These are phyloP conservation scores for Mycosarcoma mackinlayi DNA, from an alignment of 1,284 basidiomycete species.

Conservation along the genomic window DNA sequence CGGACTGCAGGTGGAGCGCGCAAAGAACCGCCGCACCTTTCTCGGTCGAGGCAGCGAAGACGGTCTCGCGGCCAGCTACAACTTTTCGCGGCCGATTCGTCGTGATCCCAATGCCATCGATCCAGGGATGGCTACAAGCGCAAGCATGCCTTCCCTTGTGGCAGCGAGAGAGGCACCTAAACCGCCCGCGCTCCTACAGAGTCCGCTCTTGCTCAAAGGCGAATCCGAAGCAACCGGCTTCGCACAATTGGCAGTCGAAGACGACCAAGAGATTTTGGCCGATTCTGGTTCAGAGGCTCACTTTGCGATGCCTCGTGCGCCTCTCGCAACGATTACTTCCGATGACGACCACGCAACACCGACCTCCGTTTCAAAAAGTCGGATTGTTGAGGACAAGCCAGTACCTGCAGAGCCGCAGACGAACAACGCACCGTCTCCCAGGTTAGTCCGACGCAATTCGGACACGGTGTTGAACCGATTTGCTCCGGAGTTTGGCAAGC, in stretches of 20 bases:
- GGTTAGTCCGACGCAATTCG: conserved; percentile 32
- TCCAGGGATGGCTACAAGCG: conserved; percentile 5
- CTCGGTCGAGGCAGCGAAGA: conserved; percentile 20
- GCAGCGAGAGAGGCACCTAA: conserved; percentile 12
- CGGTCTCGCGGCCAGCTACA: conserved; percentile 14
- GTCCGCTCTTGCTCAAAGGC: conserved; percentile 37
- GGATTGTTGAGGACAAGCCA: conserved; percentile 10
- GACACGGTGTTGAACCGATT: conserved; percentile 25
- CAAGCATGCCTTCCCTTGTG: conserved; percentile 21
- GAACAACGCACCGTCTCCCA: conserved; percentile 1
- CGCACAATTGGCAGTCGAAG: conserved; percentile 23
- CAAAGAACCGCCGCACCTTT: conserved; percentile 29
- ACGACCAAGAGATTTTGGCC: conserved; percentile 25
- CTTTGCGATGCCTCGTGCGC: conserved; percentile 3
- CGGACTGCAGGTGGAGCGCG: conserved; percentile 16
- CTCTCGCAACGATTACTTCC: not conserved
- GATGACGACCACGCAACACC: not conserved
- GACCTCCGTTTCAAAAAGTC: not conserved
- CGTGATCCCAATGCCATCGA: conserved; percentile 6
- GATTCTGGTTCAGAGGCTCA: conserved; percentile 25
- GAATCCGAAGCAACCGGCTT: conserved; percentile 27
- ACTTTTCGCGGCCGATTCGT: conserved; percentile 39
- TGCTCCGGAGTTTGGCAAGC: conserved; percentile 25
- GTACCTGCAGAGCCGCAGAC: conserved; percentile 9
- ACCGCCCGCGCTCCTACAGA: conserved; percentile 20